Evolutionary conservation across 1,284 basidiomycete species (phyloP), one percentile per base, ranked within the genome.

Genomic region (Puccinia horiana): DNA sequence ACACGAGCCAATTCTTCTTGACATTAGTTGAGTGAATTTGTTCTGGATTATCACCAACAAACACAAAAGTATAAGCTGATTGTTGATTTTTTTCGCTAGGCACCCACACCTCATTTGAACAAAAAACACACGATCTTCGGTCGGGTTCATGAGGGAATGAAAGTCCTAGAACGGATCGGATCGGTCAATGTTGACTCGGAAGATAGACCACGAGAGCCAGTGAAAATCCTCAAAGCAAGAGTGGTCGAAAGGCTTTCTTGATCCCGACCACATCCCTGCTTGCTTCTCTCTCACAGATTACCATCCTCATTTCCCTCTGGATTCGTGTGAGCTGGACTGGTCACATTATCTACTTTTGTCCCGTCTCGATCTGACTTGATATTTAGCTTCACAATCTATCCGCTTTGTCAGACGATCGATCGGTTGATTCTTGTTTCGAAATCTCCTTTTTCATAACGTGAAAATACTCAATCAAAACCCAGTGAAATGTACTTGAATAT

Each of bases 151-250:
- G 72, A 84, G 69, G 84, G 84, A 12, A 83, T 84, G 75, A 76
- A 83, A 52, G 83, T 84, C 11, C 82, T 84, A 23, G 73, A 83
- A 65, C 67, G 83, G 56, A 83, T 84, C 72, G 83, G 84, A 29
- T 83, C 84, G 58, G 86, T 86, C 16, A 83, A 83, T 67, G 86
- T 85, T 63, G 83, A 84, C 32, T 76, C 69, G 40, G 84, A 84
- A 58, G 86, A 87, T 49, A 58, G 83, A 54, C 80, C 80, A 11
- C 40, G 63, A 56, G 80, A 81, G 32, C 54, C 56, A 14, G 81
- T 82, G 11, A 82, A 82, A 37, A 82, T 82, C n/a, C 76, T 78
- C 42, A 67, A 72, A 35, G 75, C 81, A 32, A 26, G 58, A 49
- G 47, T 67, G 23, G 29, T 82, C n/a, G 58, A 76, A 37, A 56